Evolutionary conservation across 176 grass and related monocot species (phyloP).

Genomic region (Triticum turgidum): DNA sequence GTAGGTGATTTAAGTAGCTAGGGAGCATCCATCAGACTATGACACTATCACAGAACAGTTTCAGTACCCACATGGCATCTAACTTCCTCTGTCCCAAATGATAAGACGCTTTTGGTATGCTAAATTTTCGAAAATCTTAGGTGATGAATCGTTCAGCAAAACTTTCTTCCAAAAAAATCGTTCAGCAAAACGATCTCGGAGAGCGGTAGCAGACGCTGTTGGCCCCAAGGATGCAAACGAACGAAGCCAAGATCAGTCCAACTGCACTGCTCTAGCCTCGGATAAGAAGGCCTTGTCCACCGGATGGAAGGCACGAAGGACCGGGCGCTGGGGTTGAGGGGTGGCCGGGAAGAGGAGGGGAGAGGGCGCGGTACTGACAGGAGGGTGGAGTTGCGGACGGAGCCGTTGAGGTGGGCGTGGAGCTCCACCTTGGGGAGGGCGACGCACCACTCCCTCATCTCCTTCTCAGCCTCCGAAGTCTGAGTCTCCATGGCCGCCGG

Average conservation of each 20-base stretch:
- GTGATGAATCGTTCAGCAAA: no score
- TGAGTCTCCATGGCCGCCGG: conserved; percentile 28
- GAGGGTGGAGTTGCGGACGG: conserved; percentile 87
- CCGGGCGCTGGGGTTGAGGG: no score
- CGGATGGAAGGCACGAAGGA: neutral
- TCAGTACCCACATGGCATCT: no score
- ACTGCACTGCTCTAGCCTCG: no score
- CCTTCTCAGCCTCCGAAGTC: conserved; percentile 22
- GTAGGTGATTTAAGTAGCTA: no score
- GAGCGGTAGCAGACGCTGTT: neutral
- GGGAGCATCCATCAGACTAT: no score
- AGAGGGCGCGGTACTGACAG: conserved; percentile 55
- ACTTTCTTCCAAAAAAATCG: no score
- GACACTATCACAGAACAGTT: no score
- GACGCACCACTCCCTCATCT: conserved; percentile 74
- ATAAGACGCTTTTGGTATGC: no score
- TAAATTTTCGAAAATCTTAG: no score
- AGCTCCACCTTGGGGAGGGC: conserved; percentile 93
- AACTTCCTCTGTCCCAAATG: no score
- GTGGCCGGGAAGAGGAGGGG: neutral
- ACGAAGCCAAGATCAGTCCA: no score
- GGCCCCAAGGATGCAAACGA: neutral
- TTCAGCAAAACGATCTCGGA: neutral
- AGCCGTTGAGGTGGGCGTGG: conserved; percentile 97
- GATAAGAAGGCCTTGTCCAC: neutral